These are phyloP conservation scores for Ambrosia trifida DNA, from an alignment of 129 eudicot genomes.

Conservation along the genomic window DNA sequence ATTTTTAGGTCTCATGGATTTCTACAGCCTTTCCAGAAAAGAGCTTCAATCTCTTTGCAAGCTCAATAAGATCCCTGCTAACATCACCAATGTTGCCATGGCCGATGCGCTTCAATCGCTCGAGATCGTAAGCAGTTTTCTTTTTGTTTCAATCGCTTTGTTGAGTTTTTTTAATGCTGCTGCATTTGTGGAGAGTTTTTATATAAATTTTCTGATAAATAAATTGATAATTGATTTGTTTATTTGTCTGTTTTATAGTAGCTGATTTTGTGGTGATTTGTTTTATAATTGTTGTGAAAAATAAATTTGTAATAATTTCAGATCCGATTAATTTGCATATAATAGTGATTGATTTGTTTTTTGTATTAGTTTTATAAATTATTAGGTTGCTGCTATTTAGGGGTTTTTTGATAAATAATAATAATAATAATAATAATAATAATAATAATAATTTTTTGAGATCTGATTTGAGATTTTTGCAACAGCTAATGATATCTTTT, in stretches of 20 bases:
- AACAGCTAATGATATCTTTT: too few relatives aligned
- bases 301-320: not conserved
- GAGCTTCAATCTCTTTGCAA: constrained; percentile 89
- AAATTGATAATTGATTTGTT: not conserved
- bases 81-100: constrained; percentile 79
- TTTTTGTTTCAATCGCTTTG: not conserved
- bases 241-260: not conserved
- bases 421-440: too few relatives aligned
- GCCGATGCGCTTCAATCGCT: constrained; percentile 73
- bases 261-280: not conserved
- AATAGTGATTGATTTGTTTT: not conserved
- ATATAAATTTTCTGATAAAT: not conserved
- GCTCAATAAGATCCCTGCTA: constrained; percentile 84
- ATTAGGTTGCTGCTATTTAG: not conserved
- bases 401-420: too few relatives aligned
- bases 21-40: constrained; percentile 60
- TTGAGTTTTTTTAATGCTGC: not conserved
- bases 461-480: not conserved
- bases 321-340: not conserved
- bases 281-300: not conserved
- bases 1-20: constrained; percentile 50
- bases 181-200: not conserved
- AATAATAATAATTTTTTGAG: not conserved
- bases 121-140: constrained; percentile 38
- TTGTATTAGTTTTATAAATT: not conserved